A percentile compares a stretch with the other conserved stretches of the same genome.
Evolutionary conservation across 1,284 basidiomycete genomes (phyloP).

Genomic region (Cystobasidiaceae sp.): DNA sequence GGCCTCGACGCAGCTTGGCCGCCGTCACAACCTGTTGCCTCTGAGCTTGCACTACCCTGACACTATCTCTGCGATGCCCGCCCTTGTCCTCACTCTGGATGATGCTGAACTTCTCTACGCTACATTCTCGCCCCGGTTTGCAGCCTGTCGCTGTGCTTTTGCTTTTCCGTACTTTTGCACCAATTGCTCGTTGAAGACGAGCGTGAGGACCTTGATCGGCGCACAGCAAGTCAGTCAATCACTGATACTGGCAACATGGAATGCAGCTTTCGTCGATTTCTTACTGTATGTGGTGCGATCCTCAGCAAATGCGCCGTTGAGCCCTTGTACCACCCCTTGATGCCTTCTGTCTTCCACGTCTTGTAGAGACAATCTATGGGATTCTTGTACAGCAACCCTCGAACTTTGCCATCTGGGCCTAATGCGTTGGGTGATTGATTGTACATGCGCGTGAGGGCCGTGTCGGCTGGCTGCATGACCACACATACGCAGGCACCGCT

Average conservation of each 20-base stretch:
- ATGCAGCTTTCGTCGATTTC: not conserved
- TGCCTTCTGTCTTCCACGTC: slow-evolving; percentile 83
- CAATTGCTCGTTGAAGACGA: slow-evolving; percentile 39
- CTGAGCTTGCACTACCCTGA: too few species aligned
- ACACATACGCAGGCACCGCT: slow-evolving; percentile 76
- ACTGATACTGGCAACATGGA: not conserved
- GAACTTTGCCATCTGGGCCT: slow-evolving; percentile 56
- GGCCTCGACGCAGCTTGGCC: too few species aligned
- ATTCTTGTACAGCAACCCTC: slow-evolving; percentile 69
- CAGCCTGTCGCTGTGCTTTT: slow-evolving; percentile 9
- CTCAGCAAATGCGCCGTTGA: slow-evolving; percentile 86
- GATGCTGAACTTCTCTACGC: not conserved
- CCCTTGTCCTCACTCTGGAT: not conserved
- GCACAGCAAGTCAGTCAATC: not conserved
- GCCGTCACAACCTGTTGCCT: too few species aligned
- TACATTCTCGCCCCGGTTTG: slow-evolving; percentile 13
- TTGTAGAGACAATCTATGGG: slow-evolving; percentile 63
- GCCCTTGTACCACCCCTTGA: slow-evolving; percentile 88
- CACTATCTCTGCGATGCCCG: too few species aligned
- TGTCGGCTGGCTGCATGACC: slow-evolving; percentile 54
- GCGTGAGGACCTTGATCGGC: slow-evolving; percentile 42
- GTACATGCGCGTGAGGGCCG: slow-evolving; percentile 79
- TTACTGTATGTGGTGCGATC: slow-evolving; percentile 76
- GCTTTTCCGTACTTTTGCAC: slow-evolving; percentile 12
- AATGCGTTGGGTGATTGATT: slow-evolving; percentile 59